Conservation (phyloP, 208 protist genomes). For the Acanthamoeba culbertsoni region DNA sequence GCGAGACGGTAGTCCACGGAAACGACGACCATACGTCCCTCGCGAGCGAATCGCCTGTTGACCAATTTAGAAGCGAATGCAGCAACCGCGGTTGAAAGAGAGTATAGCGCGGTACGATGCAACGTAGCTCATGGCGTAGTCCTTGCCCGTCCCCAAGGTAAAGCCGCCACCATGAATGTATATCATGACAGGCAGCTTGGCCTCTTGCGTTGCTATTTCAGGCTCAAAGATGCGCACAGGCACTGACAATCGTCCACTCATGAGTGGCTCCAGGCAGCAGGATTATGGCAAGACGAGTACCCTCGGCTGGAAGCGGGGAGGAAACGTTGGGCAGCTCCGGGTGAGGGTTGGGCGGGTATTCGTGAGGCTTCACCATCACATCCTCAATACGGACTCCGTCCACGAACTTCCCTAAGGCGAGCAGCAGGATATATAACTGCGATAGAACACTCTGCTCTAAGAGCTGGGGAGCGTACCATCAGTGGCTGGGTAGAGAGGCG, state of each 20-base stretch:
- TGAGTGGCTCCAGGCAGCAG: neutral
- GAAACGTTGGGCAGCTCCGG: neutral
- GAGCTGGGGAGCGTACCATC: neutral
- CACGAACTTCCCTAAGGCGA: neutral
- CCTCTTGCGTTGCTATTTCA: neutral
- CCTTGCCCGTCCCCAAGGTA: slow-evolving; percentile 24
- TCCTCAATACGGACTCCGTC: neutral
- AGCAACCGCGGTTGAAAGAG: neutral
- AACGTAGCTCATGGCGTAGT: neutral
- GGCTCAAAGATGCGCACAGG: neutral
- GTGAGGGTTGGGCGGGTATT: slow-evolving; percentile 22
- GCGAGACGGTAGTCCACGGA: slow-evolving; percentile 16
- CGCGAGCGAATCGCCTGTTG: neutral
- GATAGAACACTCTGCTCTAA: neutral
- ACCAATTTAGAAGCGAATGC: neutral
- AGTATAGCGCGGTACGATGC: neutral
- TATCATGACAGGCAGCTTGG: neutral
- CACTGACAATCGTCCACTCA: neutral
- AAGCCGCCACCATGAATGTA: slow-evolving; percentile 24
- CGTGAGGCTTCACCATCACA: neutral
- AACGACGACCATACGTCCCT: neutral
- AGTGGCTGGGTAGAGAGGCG: neutral
- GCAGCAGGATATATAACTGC: neutral
- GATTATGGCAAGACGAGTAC: neutral
- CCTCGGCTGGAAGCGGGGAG: neutral